These are phyloP conservation scores for Mortierella hygrophila DNA, from an alignment of 192 early-diverging fungal species.

Conservation along the genomic window DNA sequence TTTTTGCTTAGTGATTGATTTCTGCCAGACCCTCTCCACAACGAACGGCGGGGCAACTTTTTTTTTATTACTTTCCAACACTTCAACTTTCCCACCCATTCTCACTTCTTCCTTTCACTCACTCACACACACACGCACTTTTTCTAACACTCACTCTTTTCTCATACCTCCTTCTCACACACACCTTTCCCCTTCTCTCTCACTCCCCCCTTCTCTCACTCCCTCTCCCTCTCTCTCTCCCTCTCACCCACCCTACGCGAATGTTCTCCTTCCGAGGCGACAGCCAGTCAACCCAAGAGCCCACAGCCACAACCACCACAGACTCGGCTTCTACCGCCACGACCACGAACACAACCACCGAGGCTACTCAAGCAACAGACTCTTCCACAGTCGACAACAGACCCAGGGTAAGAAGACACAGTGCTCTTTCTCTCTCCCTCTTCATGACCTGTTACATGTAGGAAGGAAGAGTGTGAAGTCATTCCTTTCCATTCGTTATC, in stretches of 20 bases:
- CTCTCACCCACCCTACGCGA: not conserved
- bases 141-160: too few relatives aligned
- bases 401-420: not conserved
- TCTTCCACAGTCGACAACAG: not conserved
- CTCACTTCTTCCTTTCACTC: too few relatives aligned
- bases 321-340: not conserved
- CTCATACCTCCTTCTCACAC: not conserved
- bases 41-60: not conserved
- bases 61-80: not conserved
- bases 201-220: not conserved
- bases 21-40: not conserved
- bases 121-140: too few relatives aligned
- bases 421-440: not conserved
- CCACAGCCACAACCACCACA: not conserved
- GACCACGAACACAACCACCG: not conserved
- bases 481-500: not conserved
- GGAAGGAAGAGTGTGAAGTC: not conserved
- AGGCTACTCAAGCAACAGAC: not conserved
- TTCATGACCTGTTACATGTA: not conserved
- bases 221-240: not conserved
- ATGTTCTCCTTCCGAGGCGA: slow-evolving; percentile 6
- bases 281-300: not conserved
- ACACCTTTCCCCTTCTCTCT: not conserved
- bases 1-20: not conserved
- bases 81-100: not conserved